Percentiles rank a stretch among this genome's conserved stretches.
phyloP scores from a whole-genome alignment of 2,329 filamentous ascomycete genomes.

The Esteya vermicola region DNA sequence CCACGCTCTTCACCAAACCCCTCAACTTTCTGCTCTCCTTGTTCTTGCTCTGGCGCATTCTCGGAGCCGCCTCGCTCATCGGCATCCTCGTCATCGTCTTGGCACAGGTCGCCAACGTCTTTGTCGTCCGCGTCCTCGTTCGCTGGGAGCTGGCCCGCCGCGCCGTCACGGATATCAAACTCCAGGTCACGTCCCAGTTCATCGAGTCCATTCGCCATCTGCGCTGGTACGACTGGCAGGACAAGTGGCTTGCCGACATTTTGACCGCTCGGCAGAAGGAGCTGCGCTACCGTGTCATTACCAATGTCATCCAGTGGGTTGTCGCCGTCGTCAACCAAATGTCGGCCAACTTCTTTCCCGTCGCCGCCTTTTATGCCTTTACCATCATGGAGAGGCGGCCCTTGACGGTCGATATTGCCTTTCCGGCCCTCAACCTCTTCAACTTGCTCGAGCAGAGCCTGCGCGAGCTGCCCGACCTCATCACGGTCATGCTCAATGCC shows the following conservation, averaged over 20 bases:
- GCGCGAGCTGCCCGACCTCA: conserved; percentile 58
- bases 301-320: conserved; percentile 44
- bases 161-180: conserved; percentile 58
- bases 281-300: conserved; percentile 48
- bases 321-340: conserved; percentile 59
- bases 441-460: conserved; percentile 59
- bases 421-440: conserved; percentile 75
- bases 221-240: conserved; percentile 73
- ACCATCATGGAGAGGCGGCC: conserved; percentile 54
- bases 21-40: conserved; percentile 63
- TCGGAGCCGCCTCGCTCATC: conserved; percentile 66
- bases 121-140: conserved; percentile 52
- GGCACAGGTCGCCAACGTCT: conserved; percentile 55
- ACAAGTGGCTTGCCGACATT: conserved; percentile 56
- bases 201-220: conserved; percentile 74
- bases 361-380: conserved; percentile 70
- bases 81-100: conserved; percentile 55
- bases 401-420: conserved; percentile 68
- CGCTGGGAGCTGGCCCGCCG: conserved; percentile 58
- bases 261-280: conserved; percentile 55
- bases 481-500: conserved; percentile 67
- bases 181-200: conserved; percentile 73
- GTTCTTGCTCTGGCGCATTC: conserved; percentile 59
- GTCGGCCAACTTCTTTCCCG: conserved; percentile 61
- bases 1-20: conserved; percentile 60